Base-by-base conservation (phyloP, 1,284 basidiomycete species). In the Stygiomarasmius scandens region DNA sequence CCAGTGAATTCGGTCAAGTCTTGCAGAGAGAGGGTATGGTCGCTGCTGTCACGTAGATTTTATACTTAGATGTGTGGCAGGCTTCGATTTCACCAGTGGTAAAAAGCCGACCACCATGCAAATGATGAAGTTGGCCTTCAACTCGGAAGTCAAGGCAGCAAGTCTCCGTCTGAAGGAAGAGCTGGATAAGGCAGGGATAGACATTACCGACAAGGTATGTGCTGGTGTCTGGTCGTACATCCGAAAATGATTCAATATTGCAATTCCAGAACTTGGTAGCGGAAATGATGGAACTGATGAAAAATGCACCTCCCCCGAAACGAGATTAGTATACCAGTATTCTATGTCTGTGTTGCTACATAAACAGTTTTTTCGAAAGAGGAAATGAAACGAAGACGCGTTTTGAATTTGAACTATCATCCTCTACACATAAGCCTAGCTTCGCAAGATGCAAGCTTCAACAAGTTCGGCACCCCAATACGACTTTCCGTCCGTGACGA, bases 131-230 rank as follows among this genome's bases (percentile, higher is more conserved):
- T 70, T 89, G 36, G 71, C 80, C 20, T 73, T 79, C 55, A 84
- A 77, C 61, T 64, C 80, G 2, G 81, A 82, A 51, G 83, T 88
- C 55, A 74, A 81, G 55, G 74, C 69, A 49, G 78, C 76, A 32
- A 74, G 79, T 34, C 74, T 76, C 63, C 73, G 70, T 46, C 72
- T 87, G 19, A 72, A 74, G 54, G 75, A 76, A n/a, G 81, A 82
- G 58, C 68, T 89, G 61, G 71, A 81, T 56, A 84, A 83, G 44
- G 84, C 83, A 36, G 87, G 85, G 0, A 69, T 89, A 19, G 80
- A 87, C 64, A 52, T 85, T 41, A 73, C 68, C 36, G 71, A 75
- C 34, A 69, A 77, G 70, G 82, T 77, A 52, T 11, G 69, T 70
- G 43, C 14, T 52, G 19, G 16, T 27, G 41, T 46, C 14, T 52